These are phyloP conservation scores for Lanmaoa rubissima DNA, from an alignment of 768 basidiomycete genomes.

Conservation along the genomic window DNA sequence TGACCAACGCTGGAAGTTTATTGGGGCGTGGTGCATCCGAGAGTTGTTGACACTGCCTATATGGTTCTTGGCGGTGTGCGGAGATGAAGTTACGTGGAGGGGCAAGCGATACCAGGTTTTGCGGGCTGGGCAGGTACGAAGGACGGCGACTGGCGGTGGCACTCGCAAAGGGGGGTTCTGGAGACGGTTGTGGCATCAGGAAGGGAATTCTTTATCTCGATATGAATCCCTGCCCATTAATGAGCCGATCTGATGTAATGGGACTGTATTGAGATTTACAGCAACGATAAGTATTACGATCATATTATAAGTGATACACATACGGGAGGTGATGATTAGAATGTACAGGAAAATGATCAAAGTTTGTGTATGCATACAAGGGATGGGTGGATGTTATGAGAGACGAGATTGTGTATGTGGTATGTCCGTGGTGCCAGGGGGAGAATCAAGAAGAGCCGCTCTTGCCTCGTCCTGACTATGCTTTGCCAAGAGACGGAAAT, in stretches of 20 bases:
- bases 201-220: slow-evolving; percentile 8
- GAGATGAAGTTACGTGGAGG: slow-evolving; percentile 85
- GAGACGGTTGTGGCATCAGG: slow-evolving; percentile 22
- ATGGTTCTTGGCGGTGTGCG: slow-evolving; percentile 78
- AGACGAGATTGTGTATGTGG: slow-evolving; percentile 15
- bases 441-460: slow-evolving; percentile 26
- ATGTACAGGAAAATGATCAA: slow-evolving; percentile 34
- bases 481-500: slow-evolving; percentile 42
- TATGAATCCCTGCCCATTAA: slow-evolving; percentile 15
- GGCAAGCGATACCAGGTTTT: slow-evolving; percentile 75
- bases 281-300: slow-evolving; percentile 29
- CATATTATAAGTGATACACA: slow-evolving; percentile 35
- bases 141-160: slow-evolving; percentile 20
- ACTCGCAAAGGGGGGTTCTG: slow-evolving; percentile 26
- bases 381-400: slow-evolving; percentile 27
- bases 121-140: slow-evolving; percentile 65
- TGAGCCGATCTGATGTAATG: slow-evolving; percentile 23
- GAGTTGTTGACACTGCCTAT: slow-evolving; percentile 88
- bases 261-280: slow-evolving; percentile 26
- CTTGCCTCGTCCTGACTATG: slow-evolving; percentile 38
- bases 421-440: slow-evolving; percentile 24
- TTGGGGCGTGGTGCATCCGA: slow-evolving; percentile 74
- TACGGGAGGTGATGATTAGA: slow-evolving; percentile 31
- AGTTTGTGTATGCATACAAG: slow-evolving; percentile 30
- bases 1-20: slow-evolving; percentile 53